Percentiles rank a stretch among this genome's conserved stretches.
These are phyloP conservation scores for Pterulicium gracile DNA, from an alignment of 1,284 basidiomycete species.

Conservation along the genomic window DNA sequence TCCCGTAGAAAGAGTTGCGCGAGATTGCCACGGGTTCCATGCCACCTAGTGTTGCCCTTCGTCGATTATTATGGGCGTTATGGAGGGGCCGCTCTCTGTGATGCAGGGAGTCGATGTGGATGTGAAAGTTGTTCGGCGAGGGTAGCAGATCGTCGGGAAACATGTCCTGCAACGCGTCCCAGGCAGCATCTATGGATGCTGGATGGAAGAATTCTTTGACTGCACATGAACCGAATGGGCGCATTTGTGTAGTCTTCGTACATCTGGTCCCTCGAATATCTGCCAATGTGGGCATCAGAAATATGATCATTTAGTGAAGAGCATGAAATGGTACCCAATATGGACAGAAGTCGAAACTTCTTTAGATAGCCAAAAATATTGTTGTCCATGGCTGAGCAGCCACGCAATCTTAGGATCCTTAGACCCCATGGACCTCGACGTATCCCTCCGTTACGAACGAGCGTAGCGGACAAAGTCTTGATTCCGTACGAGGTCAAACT, in stretches of 20 bases:
- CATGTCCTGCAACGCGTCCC: background rate
- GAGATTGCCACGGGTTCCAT: no score
- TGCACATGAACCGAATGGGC: background rate
- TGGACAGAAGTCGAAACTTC: background rate
- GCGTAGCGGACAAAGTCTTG: slow-evolving; percentile 27
- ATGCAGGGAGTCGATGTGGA: background rate
- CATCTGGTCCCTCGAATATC: background rate
- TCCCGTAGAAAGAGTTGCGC: no score
- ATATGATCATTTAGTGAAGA: background rate
- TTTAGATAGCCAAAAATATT: background rate
- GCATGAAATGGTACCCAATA: background rate
- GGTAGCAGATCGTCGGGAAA: background rate
- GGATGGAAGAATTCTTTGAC: background rate
- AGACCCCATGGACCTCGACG: slow-evolving; percentile 44
- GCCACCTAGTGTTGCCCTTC: no score
- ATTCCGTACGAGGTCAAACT: slow-evolving; percentile 41
- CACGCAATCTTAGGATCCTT: slow-evolving; percentile 37
- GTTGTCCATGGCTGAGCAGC: slow-evolving; percentile 1
- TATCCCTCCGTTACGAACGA: slow-evolving; percentile 16
- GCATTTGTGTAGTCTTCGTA: background rate
- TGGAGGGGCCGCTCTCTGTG: slow-evolving; percentile 1
- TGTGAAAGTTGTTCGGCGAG: background rate
- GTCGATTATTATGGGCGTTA: background rate
- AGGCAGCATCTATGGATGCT: background rate
- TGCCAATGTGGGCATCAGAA: background rate